Percentiles rank a stretch among this genome's conserved stretches.
Evolutionary conservation across 129 eudicot species (phyloP).

Genomic region (Artemisia tridentata): DNA sequence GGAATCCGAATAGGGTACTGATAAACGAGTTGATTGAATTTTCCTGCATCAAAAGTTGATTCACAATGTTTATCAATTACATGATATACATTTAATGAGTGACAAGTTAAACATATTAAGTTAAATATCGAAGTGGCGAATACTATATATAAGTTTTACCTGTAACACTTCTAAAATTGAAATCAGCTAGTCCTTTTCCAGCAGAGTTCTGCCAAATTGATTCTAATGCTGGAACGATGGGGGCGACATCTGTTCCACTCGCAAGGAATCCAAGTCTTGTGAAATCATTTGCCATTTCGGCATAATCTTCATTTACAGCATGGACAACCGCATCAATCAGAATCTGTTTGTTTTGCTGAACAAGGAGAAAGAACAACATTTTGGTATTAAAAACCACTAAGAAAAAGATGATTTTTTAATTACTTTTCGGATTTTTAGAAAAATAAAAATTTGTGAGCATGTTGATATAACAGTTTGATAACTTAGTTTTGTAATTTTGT

Average conservation of each 20-base stretch:
- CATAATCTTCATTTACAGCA: conserved; percentile 97
- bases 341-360: conserved; percentile 96
- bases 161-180: conserved; percentile 98
- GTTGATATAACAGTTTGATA: too few species aligned
- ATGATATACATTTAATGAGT: neutral
- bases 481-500: too few species aligned
- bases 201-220: conserved; percentile 96
- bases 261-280: conserved; percentile 98
- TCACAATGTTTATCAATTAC: neutral
- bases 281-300: conserved; percentile 97
- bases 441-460: too few species aligned
- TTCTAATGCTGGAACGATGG: conserved; percentile 93
- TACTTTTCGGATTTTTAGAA: too few species aligned
- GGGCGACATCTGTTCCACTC: conserved; percentile 89
- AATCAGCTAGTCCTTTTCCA: conserved; percentile 90
- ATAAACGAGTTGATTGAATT: conserved; percentile 95
- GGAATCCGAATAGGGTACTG: conserved; percentile 98
- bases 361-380: conserved; percentile 11
- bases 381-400: neutral
- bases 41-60: conserved; percentile 54
- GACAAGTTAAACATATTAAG: too few species aligned
- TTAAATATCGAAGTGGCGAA: too few species aligned
- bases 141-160: conserved; percentile 38
- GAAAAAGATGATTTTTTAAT: neutral
- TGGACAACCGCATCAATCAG: conserved; percentile 97